These are phyloP conservation scores for Melampsora abietis-canadensis DNA, from an alignment of 1,284 basidiomycete species.

Conservation along the genomic window DNA sequence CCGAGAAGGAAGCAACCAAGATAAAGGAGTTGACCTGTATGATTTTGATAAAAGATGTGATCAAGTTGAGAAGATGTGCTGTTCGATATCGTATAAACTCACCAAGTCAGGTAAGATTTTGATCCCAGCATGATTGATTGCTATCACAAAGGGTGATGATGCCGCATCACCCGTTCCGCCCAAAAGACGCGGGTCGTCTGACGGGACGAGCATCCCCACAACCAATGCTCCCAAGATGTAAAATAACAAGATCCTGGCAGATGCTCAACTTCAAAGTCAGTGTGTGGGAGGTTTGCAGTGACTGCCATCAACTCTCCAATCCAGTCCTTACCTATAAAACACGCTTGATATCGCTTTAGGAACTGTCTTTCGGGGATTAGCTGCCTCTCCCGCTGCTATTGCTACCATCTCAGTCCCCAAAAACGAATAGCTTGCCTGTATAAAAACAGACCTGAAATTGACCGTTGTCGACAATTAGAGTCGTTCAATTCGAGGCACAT, in stretches of 20 bases:
- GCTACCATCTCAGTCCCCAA: conserved; percentile 43
- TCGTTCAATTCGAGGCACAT: conserved; percentile 64
- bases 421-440: conserved; percentile 35
- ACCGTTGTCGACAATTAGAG: conserved; percentile 62
- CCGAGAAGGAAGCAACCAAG: conserved; percentile 74
- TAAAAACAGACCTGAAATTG: conserved; percentile 57
- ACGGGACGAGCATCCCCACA: conserved; percentile 47
- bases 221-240: conserved; percentile 48
- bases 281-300: too few relatives aligned
- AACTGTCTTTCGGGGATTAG: conserved; percentile 73
- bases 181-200: conserved; percentile 47
- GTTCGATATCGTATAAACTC: conserved; percentile 3
- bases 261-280: neutral
- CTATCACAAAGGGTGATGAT: conserved; percentile 51
- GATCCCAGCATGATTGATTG: conserved; percentile 53
- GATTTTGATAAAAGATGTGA: conserved; percentile 70
- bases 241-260: conserved; percentile 47
- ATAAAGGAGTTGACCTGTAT: conserved; percentile 65
- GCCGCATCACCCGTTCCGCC: conserved; percentile 45
- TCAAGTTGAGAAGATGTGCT: conserved; percentile 57
- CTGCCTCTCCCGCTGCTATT: conserved; percentile 57
- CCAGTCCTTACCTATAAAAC: conserved; percentile 58
- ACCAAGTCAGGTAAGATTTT: conserved; percentile 53
- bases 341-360: conserved; percentile 74
- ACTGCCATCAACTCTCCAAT: conserved; percentile 3